Evolutionary conservation across 1,284 basidiomycete species (phyloP).

Genomic region (Melanopsichium pennsylvanicum): DNA sequence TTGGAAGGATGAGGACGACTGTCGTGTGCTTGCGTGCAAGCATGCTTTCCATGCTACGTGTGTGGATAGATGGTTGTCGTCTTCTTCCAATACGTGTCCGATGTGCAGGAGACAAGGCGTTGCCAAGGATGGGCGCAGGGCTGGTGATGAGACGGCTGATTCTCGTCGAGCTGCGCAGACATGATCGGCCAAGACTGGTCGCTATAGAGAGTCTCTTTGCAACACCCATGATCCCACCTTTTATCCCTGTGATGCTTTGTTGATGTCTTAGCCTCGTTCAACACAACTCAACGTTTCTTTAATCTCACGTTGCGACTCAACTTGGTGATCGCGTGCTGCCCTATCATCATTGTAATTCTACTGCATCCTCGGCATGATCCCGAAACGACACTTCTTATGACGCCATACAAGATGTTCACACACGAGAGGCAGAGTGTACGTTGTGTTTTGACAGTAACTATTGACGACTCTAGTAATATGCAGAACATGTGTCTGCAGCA

Average conservation of each 20-base stretch:
- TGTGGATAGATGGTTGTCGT: constrained; percentile 55
- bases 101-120: constrained; percentile 53
- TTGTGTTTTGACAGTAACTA: too few species aligned
- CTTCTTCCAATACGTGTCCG: constrained; percentile 57
- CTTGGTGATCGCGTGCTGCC: background rate
- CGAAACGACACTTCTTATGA: background rate
- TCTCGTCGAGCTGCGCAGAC: constrained; percentile 35
- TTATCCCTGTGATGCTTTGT: too few species aligned
- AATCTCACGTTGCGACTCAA: background rate
- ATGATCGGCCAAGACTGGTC: constrained; percentile 1
- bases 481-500: background rate
- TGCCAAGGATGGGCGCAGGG: constrained; percentile 35
- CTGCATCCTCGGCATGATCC: constrained; percentile 8
- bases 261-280: too few species aligned
- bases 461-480: background rate
- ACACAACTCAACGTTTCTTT: background rate
- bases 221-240: too few species aligned
- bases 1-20: constrained; percentile 58
- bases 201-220: too few species aligned
- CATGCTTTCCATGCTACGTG: constrained; percentile 60
- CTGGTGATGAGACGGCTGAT: constrained; percentile 42
- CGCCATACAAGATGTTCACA: too few species aligned
- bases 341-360: constrained; percentile 30
- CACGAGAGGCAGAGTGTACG: too few species aligned
- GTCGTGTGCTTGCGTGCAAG: constrained; percentile 53